Evolutionary conservation across 371 early-diverging fungal genomes (phyloP).

Genomic region (Mortierella polycephala): DNA sequence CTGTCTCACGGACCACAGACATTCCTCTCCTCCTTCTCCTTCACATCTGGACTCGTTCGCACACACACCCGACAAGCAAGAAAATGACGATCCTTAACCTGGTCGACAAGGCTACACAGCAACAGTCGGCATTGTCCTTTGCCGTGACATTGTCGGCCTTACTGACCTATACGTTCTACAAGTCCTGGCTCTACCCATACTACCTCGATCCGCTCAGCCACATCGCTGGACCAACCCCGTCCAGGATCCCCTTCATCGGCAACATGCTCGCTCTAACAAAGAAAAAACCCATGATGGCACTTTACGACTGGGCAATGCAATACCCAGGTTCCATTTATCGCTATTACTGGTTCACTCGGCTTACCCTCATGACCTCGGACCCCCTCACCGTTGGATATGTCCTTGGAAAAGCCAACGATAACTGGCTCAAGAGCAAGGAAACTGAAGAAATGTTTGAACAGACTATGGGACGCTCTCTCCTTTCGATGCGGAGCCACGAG

Average conservation of each 20-base stretch:
- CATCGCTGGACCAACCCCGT: conserved; percentile 35
- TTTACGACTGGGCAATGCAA: conserved; percentile 53
- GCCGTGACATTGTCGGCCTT: conserved; percentile 19
- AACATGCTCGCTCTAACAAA: conserved; percentile 39
- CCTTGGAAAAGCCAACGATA: conserved; percentile 47
- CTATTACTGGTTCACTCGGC: conserved; percentile 50
- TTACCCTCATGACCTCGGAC: conserved; percentile 49
- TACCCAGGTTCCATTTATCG: conserved; percentile 47
- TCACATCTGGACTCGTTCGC: neutral
- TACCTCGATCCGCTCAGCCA: conserved; percentile 35
- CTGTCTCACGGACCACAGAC: too few species aligned
- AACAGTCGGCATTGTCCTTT: conserved; percentile 25
- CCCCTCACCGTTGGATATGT: conserved; percentile 50
- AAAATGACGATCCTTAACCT: conserved; percentile 20
- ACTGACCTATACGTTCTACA: conserved; percentile 36
- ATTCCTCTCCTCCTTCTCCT: neutral
- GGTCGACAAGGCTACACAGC: conserved; percentile 18
- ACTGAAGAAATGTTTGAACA: conserved; percentile 41
- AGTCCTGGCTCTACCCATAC: conserved; percentile 39
- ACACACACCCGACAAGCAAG: neutral
- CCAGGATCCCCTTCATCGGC: conserved; percentile 39
- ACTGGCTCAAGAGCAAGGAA: conserved; percentile 52
- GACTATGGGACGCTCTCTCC: conserved; percentile 38
- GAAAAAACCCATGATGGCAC: conserved; percentile 47
- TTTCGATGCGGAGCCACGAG: conserved; percentile 35